Percentiles rank a stretch among this genome's conserved stretches.
Evolutionary conservation across 2,329 filamentous ascomycete genomes (phyloP).

Genomic region (Elsinoe fawcettii): DNA sequence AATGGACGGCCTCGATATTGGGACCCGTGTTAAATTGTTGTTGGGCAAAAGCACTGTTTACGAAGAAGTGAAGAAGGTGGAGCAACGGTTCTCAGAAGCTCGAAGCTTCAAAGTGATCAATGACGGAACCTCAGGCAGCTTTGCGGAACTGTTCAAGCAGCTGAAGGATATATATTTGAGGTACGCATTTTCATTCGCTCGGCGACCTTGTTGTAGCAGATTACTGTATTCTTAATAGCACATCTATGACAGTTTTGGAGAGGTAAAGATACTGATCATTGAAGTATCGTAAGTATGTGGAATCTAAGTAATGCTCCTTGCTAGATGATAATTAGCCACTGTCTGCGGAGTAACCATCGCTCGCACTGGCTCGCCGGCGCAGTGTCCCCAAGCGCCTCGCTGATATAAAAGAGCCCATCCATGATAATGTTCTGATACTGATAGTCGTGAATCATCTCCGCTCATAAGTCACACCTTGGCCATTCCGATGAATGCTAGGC

Average conservation of each 20-base stretch:
- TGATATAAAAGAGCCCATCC: not conserved
- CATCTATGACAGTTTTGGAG: no score
- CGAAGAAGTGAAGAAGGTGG: conserved; percentile 1
- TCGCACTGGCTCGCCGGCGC: conserved; percentile 9
- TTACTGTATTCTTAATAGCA: no score
- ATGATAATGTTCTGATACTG: not conserved
- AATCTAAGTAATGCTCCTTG: conserved; percentile 2
- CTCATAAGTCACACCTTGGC: not conserved
- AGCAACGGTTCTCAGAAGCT: conserved; percentile 6
- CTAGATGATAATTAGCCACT: conserved; percentile 3
- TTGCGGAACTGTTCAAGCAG: no score
- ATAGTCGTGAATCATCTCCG: not conserved
- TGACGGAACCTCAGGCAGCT: not conserved
- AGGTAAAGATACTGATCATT: not conserved
- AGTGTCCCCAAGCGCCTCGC: conserved; percentile 14
- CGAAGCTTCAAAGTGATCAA: not conserved
- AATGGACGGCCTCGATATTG: not conserved
- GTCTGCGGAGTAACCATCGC: not conserved
- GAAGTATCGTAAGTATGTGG: not conserved
- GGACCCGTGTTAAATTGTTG: not conserved
- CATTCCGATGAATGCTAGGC: not conserved
- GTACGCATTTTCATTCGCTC: no score
- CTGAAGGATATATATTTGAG: no score
- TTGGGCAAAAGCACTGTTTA: not conserved
- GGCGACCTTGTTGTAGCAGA: no score